Percentiles rank a stretch among this genome's conserved stretches.
Conservation (phyloP, 2,329 filamentous ascomycete species). For the Botrytis hyacinthi region DNA sequence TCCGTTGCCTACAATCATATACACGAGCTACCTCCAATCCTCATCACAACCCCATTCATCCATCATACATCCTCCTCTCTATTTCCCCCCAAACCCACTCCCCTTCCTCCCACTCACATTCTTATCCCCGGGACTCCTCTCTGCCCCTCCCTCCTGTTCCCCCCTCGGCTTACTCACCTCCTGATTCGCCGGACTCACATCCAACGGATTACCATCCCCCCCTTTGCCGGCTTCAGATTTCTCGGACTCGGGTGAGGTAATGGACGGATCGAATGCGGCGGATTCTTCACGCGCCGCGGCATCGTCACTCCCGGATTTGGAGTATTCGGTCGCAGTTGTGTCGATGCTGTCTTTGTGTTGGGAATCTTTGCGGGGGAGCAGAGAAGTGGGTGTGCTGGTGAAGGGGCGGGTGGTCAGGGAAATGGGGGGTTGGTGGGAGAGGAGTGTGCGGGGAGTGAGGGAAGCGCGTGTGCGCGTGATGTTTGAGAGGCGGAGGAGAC, state of each 20-base stretch:
- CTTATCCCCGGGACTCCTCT: slow-evolving; percentile 47
- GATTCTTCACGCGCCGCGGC: slow-evolving; percentile 53
- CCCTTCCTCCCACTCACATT: slow-evolving; percentile 39
- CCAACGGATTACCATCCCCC: slow-evolving; percentile 47
- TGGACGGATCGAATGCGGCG: slow-evolving; percentile 63
- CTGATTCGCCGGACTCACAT: slow-evolving; percentile 60
- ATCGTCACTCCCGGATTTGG: slow-evolving; percentile 63
- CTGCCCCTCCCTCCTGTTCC: slow-evolving; percentile 45
- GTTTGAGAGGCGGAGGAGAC: background rate
- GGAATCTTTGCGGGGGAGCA: slow-evolving; percentile 44
- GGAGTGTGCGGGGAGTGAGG: too few relatives aligned
- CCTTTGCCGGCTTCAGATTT: slow-evolving; percentile 42
- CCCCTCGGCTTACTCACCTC: slow-evolving; percentile 53
- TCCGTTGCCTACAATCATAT: background rate
- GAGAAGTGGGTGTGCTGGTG: background rate
- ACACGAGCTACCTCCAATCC: background rate
- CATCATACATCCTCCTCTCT: slow-evolving; percentile 40
- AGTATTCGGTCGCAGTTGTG: slow-evolving; percentile 64
- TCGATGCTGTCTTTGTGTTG: slow-evolving; percentile 63
- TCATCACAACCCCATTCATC: slow-evolving; percentile 45
- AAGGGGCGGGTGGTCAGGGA: background rate
- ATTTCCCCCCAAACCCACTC: slow-evolving; percentile 43
- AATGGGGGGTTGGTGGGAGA: background rate
- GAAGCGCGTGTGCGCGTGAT: too few relatives aligned
- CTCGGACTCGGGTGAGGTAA: slow-evolving; percentile 46